Evolutionary conservation across 768 basidiomycete species (phyloP), one percentile per base, ranked within the genome.

Genomic region (Hericium alpestre): DNA sequence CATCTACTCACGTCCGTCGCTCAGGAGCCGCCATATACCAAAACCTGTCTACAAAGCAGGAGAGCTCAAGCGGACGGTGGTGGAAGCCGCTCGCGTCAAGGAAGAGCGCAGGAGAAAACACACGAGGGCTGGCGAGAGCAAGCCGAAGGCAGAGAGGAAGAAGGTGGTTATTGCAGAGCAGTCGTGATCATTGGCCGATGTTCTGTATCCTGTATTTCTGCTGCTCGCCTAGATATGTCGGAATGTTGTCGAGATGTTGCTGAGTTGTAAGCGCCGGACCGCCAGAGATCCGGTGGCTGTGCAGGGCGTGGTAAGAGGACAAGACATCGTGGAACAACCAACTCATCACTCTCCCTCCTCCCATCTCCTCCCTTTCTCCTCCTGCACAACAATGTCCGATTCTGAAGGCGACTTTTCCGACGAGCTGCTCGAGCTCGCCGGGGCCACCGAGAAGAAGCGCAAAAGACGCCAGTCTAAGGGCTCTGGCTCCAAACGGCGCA

Each of bases 61-160:
- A 41, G 83, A 86, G 66, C 85, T 96, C 74, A 94, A 96, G 72
- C 78, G 83, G 57, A 91, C 92, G 46, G 97, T 98, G 94, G 69
- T 95, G 66, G 93, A 93, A 32, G 86, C 93, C 3, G 76, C 77
- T 46, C 81, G 86, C 57, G 89, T 87, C 78, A 97, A 96, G 73
- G 93, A 99, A 65, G 94, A 97, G 68, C 80, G 93, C 61, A 77
- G 95, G 61, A 76, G 94, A 68, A 87, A 85, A 66, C 95, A 98
- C 69, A 87, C 94, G 7, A 79, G 92, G 25, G 83, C 82, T 12
- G 93, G 93, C 47, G 83, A 85, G 68, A 80, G 70, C 70, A 96
- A 93, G 66, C 95, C 95, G 9, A 90, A 87, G 67, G 82, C 93
- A 41, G 93, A 93, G 77, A 81, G 86, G 71, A 93, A 93, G 74